phyloP scores from a whole-genome alignment of 192 early-diverging fungal species.

The Lobosporangium transversale region DNA sequence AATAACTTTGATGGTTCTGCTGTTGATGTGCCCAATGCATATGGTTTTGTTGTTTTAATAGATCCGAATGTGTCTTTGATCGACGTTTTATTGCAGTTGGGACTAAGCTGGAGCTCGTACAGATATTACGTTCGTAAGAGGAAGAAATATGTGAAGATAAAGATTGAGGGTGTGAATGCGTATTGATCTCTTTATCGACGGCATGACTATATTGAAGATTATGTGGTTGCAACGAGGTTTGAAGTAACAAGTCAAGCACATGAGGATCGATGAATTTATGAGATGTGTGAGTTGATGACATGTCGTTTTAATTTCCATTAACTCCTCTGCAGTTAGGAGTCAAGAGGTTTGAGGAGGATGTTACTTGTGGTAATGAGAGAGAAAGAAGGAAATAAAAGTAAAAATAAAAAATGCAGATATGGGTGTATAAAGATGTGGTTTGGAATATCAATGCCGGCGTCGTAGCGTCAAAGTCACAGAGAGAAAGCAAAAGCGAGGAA shows the following conservation, averaged over 20 bases:
- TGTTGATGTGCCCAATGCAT: no score
- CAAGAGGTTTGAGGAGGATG: background rate
- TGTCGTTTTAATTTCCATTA: background rate
- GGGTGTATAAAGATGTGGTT: background rate
- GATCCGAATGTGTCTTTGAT: background rate
- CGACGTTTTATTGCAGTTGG: background rate
- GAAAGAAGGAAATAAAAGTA: background rate
- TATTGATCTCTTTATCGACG: background rate
- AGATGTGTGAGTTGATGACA: background rate
- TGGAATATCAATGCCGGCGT: no score
- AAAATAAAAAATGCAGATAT: background rate
- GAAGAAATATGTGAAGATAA: no score
- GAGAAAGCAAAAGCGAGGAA: background rate
- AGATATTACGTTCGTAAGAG: no score
- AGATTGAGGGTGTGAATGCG: background rate
- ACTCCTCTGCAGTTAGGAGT: background rate
- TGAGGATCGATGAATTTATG: slow-evolving; percentile 19
- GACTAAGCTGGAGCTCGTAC: background rate
- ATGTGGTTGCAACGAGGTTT: slow-evolving; percentile 15
- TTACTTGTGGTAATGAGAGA: background rate
- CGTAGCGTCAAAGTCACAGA: background rate
- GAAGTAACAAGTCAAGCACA: slow-evolving; percentile 26
- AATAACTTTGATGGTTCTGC: background rate
- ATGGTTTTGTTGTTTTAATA: no score
- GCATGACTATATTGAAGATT: background rate